phyloP scores from a whole-genome alignment of 352 stramenopile species.

The Paralagenidium karlingii region DNA sequence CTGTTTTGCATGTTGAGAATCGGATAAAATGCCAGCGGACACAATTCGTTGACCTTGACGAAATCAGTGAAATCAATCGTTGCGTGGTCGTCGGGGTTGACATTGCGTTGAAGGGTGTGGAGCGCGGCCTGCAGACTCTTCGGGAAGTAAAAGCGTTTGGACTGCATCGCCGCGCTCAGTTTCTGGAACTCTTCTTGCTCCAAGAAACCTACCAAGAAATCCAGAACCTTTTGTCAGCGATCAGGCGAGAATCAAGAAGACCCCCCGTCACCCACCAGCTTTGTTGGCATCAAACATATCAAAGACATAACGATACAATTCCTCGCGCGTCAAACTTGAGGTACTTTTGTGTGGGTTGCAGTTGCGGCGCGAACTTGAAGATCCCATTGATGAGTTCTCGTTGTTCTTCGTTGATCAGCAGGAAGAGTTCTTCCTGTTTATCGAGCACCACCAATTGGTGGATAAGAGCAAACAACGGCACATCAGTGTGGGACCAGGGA shows the following conservation, averaged over 20 bases:
- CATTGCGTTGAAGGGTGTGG: slow-evolving; percentile 31
- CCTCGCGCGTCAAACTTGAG: too few relatives aligned
- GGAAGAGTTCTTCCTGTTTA: slow-evolving; percentile 58
- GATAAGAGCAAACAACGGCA: too few relatives aligned
- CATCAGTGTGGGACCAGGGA: too few relatives aligned
- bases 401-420: slow-evolving; percentile 33
- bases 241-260: too few relatives aligned
- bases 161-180: slow-evolving; percentile 21
- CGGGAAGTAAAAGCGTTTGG: slow-evolving; percentile 34
- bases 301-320: slow-evolving; percentile 53
- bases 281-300: slow-evolving; percentile 55
- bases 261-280: too few relatives aligned
- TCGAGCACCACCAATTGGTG: too few relatives aligned
- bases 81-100: too few relatives aligned
- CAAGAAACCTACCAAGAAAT: slow-evolving; percentile 43
- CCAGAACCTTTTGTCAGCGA: too few relatives aligned
- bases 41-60: slow-evolving; percentile 33
- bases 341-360: slow-evolving; percentile 23
- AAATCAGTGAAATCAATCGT: slow-evolving; percentile 50
- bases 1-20: slow-evolving; percentile 57
- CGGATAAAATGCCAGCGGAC: slow-evolving; percentile 52
- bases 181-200: slow-evolving; percentile 45
- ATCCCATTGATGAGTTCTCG: slow-evolving; percentile 37
- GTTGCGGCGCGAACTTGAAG: slow-evolving; percentile 33
- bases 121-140: slow-evolving; percentile 46